Conservation (phyloP, 257 asterid species). For the Prunella vulgaris region DNA sequence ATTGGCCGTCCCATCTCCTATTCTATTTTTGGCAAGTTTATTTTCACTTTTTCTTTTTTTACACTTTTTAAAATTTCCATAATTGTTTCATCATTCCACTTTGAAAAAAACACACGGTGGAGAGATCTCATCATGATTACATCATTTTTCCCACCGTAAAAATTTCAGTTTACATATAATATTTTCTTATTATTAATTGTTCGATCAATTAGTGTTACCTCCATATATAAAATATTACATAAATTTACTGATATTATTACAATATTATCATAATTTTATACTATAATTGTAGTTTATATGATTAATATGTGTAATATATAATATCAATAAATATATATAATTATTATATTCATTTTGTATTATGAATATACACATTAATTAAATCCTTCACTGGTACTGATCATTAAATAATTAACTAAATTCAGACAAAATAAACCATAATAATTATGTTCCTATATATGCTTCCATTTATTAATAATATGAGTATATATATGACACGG, state of each 20-base stretch:
- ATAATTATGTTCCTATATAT: not conserved
- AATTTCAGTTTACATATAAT: not conserved
- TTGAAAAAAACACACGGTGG: not conserved
- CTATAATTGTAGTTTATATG: too few relatives aligned
- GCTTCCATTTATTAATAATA: not conserved
- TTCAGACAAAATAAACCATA: not conserved
- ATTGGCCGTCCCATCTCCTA: conserved; percentile 58
- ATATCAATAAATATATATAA: too few relatives aligned
- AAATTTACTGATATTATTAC: too few relatives aligned
- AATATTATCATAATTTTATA: too few relatives aligned
- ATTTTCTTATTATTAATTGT: too few relatives aligned
- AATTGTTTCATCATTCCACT: not conserved
- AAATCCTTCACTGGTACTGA: too few relatives aligned
- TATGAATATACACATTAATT: too few relatives aligned
- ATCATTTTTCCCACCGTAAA: not conserved
- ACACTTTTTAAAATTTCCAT: not conserved
- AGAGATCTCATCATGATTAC: conserved; percentile 9
- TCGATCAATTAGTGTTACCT: too few relatives aligned
- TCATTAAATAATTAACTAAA: too few relatives aligned
- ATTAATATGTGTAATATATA: too few relatives aligned
- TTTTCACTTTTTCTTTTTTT: not conserved
- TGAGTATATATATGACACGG: not conserved
- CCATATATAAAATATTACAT: too few relatives aligned
- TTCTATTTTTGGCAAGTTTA: conserved; percentile 69
- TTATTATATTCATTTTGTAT: too few relatives aligned